phyloP scores from a whole-genome alignment of 2,329 filamentous ascomycete species.

The Ophiostoma australiae region DNA sequence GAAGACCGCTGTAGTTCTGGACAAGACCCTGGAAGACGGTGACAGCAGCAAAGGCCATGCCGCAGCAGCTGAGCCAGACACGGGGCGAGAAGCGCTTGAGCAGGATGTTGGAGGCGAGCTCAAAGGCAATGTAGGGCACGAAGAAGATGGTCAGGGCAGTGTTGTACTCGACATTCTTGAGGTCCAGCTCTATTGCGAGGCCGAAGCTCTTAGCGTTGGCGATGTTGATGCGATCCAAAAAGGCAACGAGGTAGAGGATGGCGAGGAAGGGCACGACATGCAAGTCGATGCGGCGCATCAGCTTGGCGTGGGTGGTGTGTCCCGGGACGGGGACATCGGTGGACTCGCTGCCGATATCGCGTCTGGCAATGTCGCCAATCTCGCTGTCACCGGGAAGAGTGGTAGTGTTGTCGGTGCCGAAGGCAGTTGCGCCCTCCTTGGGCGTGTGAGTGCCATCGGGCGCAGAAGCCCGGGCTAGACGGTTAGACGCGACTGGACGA shows the following conservation, averaged over 20 bases:
- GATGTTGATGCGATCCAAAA: slow-evolving; percentile 72
- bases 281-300: slow-evolving; percentile 66
- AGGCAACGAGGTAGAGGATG: slow-evolving; percentile 66
- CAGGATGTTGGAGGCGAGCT: slow-evolving; percentile 69
- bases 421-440: slow-evolving; percentile 17
- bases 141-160: slow-evolving; percentile 70
- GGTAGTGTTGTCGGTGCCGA: slow-evolving; percentile 12
- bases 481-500: slow-evolving; percentile 8
- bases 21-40: slow-evolving; percentile 34
- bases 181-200: slow-evolving; percentile 57
- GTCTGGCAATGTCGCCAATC: slow-evolving; percentile 10
- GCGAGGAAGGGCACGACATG: slow-evolving; percentile 68
- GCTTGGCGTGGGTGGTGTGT: slow-evolving; percentile 57
- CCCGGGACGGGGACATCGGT: slow-evolving; percentile 38
- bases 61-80: slow-evolving; percentile 72
- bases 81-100: slow-evolving; percentile 63
- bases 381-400: slow-evolving; percentile 12
- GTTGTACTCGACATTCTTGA: slow-evolving; percentile 62
- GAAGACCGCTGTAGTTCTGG: slow-evolving; percentile 34
- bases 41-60: slow-evolving; percentile 60
- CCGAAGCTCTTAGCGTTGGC: slow-evolving; percentile 67
- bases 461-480: slow-evolving; percentile 14
- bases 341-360: slow-evolving; percentile 9
- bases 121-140: slow-evolving; percentile 66
- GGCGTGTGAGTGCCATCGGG: slow-evolving; percentile 11